A percentile compares a stretch with the other conserved stretches of the same genome.
These are phyloP conservation scores for Suhomyces sp. DNA, from an alignment of 805 yeast genomes.

Conservation along the genomic window DNA sequence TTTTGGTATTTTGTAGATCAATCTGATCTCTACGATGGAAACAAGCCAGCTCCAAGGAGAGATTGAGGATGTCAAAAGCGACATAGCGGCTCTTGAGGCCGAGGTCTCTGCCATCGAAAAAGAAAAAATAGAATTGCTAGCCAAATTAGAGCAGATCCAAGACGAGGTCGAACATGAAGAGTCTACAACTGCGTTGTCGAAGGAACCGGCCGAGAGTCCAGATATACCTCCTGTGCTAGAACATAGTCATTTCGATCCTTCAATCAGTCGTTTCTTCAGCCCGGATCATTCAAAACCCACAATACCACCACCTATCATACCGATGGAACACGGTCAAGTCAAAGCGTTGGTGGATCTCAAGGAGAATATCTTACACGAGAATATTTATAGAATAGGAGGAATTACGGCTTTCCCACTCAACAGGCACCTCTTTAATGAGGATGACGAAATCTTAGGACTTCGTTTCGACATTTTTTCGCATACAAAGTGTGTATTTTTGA, in stretches of 20 bases:
- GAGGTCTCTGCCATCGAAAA: slow-evolving; percentile 16
- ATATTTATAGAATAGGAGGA: slow-evolving; percentile 47
- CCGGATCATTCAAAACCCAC: background rate
- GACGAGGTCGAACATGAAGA: slow-evolving; percentile 3
- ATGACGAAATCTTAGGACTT: slow-evolving; percentile 41
- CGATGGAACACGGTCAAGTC: background rate
- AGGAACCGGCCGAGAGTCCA: background rate
- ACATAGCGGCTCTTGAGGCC: slow-evolving; percentile 15
- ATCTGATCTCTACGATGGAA: background rate
- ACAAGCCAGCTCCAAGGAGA: slow-evolving; percentile 8
- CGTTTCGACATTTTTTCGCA: slow-evolving; percentile 46
- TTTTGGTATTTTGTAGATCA: background rate
- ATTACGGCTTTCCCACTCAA: slow-evolving; percentile 52
- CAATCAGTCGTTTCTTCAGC: slow-evolving; percentile 22
- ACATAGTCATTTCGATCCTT: slow-evolving; percentile 30
- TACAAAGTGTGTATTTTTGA: slow-evolving; percentile 19
- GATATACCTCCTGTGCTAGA: slow-evolving; percentile 18
- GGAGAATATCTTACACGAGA: slow-evolving; percentile 42
- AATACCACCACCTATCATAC: background rate
- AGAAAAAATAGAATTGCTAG: slow-evolving; percentile 9
- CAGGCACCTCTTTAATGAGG: slow-evolving; percentile 24
- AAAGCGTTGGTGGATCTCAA: slow-evolving; percentile 13
- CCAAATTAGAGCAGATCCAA: slow-evolving; percentile 11
- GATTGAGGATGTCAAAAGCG: slow-evolving; percentile 15
- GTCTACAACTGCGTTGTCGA: background rate